A percentile compares a stretch with the other conserved stretches of the same genome.
phyloP scores from a whole-genome alignment of 164 flowering plant genomes.

The Pachysandra terminalis region DNA sequence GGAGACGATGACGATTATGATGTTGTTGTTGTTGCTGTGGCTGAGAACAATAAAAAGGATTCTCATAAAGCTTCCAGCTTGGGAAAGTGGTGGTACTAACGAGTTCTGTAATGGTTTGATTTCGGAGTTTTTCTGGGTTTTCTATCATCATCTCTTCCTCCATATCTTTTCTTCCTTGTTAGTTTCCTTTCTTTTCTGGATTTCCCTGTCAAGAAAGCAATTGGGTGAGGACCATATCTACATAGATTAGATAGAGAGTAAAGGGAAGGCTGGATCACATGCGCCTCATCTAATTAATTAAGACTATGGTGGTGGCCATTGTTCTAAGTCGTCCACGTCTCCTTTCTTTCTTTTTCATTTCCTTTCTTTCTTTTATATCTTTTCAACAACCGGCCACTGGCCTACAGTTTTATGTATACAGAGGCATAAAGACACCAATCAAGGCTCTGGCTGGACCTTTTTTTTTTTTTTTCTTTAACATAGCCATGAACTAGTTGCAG shows the following conservation, averaged over 20 bases:
- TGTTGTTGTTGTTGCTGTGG: conserved; percentile 17
- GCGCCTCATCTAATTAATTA: conserved; percentile 19
- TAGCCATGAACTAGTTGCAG: not conserved
- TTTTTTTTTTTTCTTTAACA: too few species aligned
- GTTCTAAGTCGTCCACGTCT: not conserved
- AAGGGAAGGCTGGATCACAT: conserved; percentile 27
- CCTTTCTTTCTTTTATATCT: too few species aligned
- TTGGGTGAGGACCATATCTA: conserved; percentile 16
- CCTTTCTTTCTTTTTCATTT: too few species aligned
- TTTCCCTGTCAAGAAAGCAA: conserved; percentile 17
- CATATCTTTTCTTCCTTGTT: conserved; percentile 19
- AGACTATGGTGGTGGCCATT: not conserved
- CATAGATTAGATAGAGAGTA: not conserved
- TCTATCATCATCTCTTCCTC: conserved; percentile 38
- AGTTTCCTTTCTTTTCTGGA: conserved; percentile 3
- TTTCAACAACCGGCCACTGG: too few species aligned
- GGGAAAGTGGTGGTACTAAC: conserved; percentile 35
- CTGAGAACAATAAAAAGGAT: conserved; percentile 49
- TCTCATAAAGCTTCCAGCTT: conserved; percentile 75
- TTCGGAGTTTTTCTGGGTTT: conserved; percentile 24
- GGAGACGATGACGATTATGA: conserved; percentile 23
- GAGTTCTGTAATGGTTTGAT: conserved; percentile 20
- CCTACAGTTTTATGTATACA: too few species aligned
- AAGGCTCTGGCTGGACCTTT: not conserved
- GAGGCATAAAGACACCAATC: too few species aligned